Evolutionary conservation across 2,329 filamentous ascomycete genomes (phyloP).

Genomic region (Penicillium sp.): DNA sequence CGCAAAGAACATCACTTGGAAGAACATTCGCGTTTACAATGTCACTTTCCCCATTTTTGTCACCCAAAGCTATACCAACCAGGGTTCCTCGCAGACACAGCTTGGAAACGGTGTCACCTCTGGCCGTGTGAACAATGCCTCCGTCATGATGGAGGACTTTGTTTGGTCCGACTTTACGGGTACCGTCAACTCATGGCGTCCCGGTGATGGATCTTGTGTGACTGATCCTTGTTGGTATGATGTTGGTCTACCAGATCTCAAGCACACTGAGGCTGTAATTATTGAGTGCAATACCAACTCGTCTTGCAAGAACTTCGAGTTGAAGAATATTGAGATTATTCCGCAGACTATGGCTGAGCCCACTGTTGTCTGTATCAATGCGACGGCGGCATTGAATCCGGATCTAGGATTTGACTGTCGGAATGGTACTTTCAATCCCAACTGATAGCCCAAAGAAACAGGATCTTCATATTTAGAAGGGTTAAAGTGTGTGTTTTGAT

Average conservation of each 20-base stretch:
- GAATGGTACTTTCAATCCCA: slow-evolving; percentile 34
- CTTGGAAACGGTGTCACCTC: slow-evolving; percentile 23
- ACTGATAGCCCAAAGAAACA: no score
- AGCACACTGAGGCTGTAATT: slow-evolving; percentile 45
- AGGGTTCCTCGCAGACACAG: slow-evolving; percentile 34
- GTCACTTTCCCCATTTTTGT: slow-evolving; percentile 51
- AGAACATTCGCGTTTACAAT: slow-evolving; percentile 45
- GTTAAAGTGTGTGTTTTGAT: neutral
- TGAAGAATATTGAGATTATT: slow-evolving; percentile 34
- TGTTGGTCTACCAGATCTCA: slow-evolving; percentile 37
- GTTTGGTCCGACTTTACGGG: slow-evolving; percentile 45
- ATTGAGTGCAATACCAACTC: slow-evolving; percentile 44
- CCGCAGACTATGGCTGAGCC: slow-evolving; percentile 31
- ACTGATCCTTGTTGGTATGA: slow-evolving; percentile 49
- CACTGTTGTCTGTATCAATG: slow-evolving; percentile 39
- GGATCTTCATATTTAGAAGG: neutral
- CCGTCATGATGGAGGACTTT: slow-evolving; percentile 46
- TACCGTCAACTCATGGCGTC: slow-evolving; percentile 44
- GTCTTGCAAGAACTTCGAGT: slow-evolving; percentile 40
- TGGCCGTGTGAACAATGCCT: slow-evolving; percentile 39
- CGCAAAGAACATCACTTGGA: slow-evolving; percentile 47
- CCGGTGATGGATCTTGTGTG: slow-evolving; percentile 47
- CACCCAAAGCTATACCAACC: slow-evolving; percentile 49
- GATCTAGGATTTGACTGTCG: slow-evolving; percentile 36
- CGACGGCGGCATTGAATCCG: slow-evolving; percentile 34